Evolutionary conservation across 257 asterid species (phyloP), one percentile per base, ranked within the genome.

Genomic region (Solanum chmielewskii): DNA sequence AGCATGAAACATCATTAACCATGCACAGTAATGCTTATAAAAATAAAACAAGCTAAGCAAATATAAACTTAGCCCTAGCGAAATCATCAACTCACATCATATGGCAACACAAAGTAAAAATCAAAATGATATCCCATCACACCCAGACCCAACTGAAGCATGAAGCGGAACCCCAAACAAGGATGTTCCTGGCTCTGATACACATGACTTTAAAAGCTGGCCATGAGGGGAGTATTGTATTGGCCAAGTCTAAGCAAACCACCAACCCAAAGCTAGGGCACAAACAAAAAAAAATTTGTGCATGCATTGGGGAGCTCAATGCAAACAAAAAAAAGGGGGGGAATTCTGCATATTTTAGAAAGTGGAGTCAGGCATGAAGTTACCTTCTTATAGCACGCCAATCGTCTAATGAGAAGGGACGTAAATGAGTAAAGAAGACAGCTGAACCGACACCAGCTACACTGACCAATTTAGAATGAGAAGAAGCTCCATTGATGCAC

Each of bases 361-460:
- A 29, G 39, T 68, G 39, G 18, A 5, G 39, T 37, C 39, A 29
- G 35, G 12, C 75, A 69, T 69, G 41, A 69, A 29, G 9, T 27
- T 87, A 95, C 99, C 99, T 95, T 86, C 94, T 93, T 81, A 97
- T 96, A 37, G 97, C 88, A 60, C 91, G 94, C 99, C 98, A 97
- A 83, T 97, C 95, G 69, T 93, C 91, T 83, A 92, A 90, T 9
- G 98, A 95, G 85, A 97, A 97, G 1, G 99, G 96, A 37, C 76
- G 89, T 81, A 91, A 91, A 86, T 91, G 90, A 82, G 95, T 94
- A 90, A 97, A 97, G 94, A 93, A 95, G 88, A 97, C 98, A 0
- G 99, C 98, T 8, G 99, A 93, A 9, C 99, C 99, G 4, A 97
- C 84, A 15, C 99, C 99, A 62, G 99, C 97, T 69, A 97, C 95